phyloP scores from a whole-genome alignment of 139 green algal genomes.

The Astrephomene gubernaculifera region DNA sequence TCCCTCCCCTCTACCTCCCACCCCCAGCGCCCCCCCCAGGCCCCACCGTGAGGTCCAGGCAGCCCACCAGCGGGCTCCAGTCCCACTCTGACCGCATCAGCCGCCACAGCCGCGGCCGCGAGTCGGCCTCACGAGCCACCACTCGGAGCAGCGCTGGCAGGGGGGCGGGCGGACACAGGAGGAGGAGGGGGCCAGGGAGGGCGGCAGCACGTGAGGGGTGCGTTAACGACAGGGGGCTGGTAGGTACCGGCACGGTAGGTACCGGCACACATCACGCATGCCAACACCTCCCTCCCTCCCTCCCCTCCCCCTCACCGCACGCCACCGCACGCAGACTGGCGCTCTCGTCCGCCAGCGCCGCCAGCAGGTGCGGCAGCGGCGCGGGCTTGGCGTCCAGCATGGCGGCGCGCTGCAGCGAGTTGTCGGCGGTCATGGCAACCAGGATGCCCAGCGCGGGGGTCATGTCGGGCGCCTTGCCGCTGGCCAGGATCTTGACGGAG shows the following conservation, averaged over 20 bases:
- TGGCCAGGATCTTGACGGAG: slow-evolving; percentile 48
- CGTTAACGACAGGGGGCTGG: no score
- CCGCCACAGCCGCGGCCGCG: slow-evolving; percentile 51
- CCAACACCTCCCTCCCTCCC: no score
- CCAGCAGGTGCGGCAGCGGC: slow-evolving; percentile 45
- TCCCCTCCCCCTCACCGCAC: slow-evolving; percentile 34
- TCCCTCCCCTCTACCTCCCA: no score
- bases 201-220: no score
- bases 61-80: slow-evolving; percentile 51
- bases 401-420: slow-evolving; percentile 39
- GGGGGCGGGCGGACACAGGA: neutral
- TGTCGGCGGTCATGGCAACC: slow-evolving; percentile 39
- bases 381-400: slow-evolving; percentile 56
- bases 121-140: slow-evolving; percentile 37
- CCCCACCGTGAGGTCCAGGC: slow-evolving; percentile 51
- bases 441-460: slow-evolving; percentile 51
- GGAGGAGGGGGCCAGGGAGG: neutral
- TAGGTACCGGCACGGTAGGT: no score
- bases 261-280: no score
- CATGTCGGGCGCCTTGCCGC: slow-evolving; percentile 50
- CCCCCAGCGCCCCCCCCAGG: neutral
- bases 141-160: slow-evolving; percentile 39
- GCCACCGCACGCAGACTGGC: slow-evolving; percentile 43
- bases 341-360: slow-evolving; percentile 31
- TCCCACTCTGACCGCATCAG: slow-evolving; percentile 49